Base-by-base conservation (phyloP, 176 grass and related monocot genomes). In the Saccharum spontaneum region DNA sequence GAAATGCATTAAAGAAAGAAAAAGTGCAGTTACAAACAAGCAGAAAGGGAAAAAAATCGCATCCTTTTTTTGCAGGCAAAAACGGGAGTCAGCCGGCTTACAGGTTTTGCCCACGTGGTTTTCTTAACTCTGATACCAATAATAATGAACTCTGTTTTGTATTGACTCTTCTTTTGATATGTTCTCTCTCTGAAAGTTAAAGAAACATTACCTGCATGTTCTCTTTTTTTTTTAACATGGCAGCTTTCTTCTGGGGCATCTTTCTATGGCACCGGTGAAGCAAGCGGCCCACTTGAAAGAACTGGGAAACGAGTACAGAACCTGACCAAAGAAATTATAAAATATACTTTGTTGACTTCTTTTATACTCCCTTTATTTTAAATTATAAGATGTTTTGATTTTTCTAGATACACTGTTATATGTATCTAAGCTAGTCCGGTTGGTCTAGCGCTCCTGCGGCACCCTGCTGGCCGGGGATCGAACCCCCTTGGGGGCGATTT, bases 261-360 rank as follows among this genome's bases (percentile, higher is more conserved):
- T 52, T 88, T 94, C 60, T 97, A 97, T 55, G 95, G 95, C 48
- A 97, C 92, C 66, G 92, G 95, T 73, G 94, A 97, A 94, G 90
- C 88, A 26, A 97, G 95, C 34, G 95, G 95, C 2, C 88, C 83
- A 80, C 95, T 97, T 78, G 95, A 97, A 80, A 78, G 95, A 22
- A 97, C 95, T 73, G 95, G 95, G 69, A 97, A 91, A 48, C 86
- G 84, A 76, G 92, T 97, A 90, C 48, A 65, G n/a, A 11, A 20
- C 86, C 62, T 81, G 22, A 18, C 18, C 3, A 31, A 49, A 71
- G 20, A 57, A 37, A 66, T 38, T 75, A 69, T 24, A 20, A 31
- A 60, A 46, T 40, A 26, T 86, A 17, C 22, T 26, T 71, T 73
- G 10, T 22, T 60, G 24, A 8, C 55, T 64, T 64, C 15, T 80